Conservation (phyloP, 129 eudicot species). For the Flaveria ramosissima region DNA sequence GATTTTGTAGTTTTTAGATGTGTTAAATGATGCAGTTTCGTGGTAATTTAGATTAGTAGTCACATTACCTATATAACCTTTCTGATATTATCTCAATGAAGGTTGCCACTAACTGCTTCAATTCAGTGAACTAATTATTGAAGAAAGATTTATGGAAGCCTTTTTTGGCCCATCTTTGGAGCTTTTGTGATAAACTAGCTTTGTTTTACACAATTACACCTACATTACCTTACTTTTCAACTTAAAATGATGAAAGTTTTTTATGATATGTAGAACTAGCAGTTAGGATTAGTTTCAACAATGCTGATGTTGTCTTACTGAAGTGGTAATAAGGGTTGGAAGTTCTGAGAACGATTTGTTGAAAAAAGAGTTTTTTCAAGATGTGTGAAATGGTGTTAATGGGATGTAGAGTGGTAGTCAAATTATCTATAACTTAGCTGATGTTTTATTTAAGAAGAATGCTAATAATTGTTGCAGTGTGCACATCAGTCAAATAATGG, state of each 20-base stretch:
- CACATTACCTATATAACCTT: slow-evolving; percentile 7
- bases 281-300: neutral
- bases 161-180: neutral
- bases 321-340: neutral
- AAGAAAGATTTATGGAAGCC: neutral
- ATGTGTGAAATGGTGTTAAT: slow-evolving; percentile 15
- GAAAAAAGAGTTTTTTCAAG: neutral
- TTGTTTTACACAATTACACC: neutral
- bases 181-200: neutral
- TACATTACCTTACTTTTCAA: neutral
- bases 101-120: slow-evolving; percentile 21
- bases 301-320: neutral
- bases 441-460: slow-evolving; percentile 14
- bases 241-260: neutral
- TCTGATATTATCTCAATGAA: neutral
- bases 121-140: neutral
- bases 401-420: slow-evolving; percentile 1
- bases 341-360: slow-evolving; percentile 11
- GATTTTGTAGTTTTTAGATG: slow-evolving; percentile 14
- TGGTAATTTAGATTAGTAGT: slow-evolving; percentile 24
- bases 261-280: neutral
- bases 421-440: neutral
- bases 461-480: neutral
- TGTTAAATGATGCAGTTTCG: slow-evolving; percentile 17
- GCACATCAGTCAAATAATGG: neutral